phyloP scores from a whole-genome alignment of 257 asterid species.

The Solanum sejunctum region DNA sequence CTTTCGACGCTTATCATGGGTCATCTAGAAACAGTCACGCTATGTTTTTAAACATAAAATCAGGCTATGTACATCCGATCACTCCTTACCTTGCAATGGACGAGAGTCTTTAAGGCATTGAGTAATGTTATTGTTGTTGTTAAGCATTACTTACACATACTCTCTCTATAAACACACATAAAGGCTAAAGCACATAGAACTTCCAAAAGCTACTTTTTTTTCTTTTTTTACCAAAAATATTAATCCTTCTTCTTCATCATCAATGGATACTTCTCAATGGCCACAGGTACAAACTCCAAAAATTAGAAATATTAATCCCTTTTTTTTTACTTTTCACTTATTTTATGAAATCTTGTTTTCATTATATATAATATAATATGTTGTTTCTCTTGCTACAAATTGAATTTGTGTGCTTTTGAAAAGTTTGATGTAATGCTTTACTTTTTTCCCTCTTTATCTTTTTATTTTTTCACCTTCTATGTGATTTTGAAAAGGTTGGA shows the following conservation, averaged over 20 bases:
- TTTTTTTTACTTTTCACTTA: background rate
- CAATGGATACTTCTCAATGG: slow-evolving; percentile 79
- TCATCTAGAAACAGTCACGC: too few relatives aligned
- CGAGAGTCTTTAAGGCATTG: too few relatives aligned
- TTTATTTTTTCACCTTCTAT: background rate
- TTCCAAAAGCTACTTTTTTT: slow-evolving; percentile 17
- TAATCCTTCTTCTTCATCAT: background rate
- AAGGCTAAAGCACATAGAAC: slow-evolving; percentile 18
- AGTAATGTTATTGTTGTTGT: too few relatives aligned
- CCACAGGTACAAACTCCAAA: slow-evolving; percentile 49
- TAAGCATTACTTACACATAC: background rate
- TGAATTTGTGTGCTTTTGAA: background rate
- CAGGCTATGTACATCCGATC: too few relatives aligned
- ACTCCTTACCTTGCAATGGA: too few relatives aligned
- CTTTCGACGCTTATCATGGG: too few relatives aligned
- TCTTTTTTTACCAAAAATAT: background rate
- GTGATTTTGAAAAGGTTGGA: slow-evolving; percentile 6
- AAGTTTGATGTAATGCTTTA: background rate
- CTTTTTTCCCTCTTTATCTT: background rate
- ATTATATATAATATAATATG: background rate
- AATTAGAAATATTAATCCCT: background rate
- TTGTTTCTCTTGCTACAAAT: background rate
- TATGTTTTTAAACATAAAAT: too few relatives aligned
- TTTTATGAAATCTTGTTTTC: background rate
- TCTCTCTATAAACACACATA: background rate